phyloP scores from a whole-genome alignment of 2,329 filamentous ascomycete genomes.

The Clonostachys byssicola region DNA sequence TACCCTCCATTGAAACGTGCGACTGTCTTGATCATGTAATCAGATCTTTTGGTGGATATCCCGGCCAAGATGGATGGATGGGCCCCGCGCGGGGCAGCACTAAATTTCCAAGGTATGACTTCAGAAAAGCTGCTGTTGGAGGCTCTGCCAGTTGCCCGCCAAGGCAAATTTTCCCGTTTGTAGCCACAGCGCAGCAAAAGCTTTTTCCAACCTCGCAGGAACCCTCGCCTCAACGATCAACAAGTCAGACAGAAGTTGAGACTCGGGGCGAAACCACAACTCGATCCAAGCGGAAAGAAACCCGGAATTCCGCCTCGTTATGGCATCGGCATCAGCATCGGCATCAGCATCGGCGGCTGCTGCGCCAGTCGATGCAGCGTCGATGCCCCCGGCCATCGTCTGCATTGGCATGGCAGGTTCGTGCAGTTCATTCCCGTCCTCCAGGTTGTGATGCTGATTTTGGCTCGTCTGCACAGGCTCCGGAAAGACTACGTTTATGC shows the following conservation, averaged over 20 bases:
- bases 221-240: slow-evolving; percentile 23
- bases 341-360: not conserved
- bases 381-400: slow-evolving; percentile 73
- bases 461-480: slow-evolving; percentile 52
- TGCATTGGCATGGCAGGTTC: slow-evolving; percentile 94
- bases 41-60: too few species aligned
- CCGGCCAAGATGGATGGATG: too few species aligned
- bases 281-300: too few species aligned
- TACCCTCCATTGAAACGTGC: too few species aligned
- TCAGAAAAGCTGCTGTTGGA: not conserved
- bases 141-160: too few species aligned
- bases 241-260: too few species aligned
- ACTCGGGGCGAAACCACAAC: too few species aligned
- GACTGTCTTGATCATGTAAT: too few species aligned
- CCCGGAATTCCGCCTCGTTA: not conserved
- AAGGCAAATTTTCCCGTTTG: not conserved
- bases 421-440: slow-evolving; percentile 8
- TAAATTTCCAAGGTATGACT: too few species aligned
- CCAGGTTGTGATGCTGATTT: not conserved
- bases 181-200: not conserved
- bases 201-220: not conserved
- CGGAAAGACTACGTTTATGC: slow-evolving; percentile 99
- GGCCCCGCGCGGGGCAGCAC: not conserved
- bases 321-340: not conserved
- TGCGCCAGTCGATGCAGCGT: slow-evolving; percentile 1